phyloP scores from a whole-genome alignment of 345 rosid species.

The Arabis alpina region DNA sequence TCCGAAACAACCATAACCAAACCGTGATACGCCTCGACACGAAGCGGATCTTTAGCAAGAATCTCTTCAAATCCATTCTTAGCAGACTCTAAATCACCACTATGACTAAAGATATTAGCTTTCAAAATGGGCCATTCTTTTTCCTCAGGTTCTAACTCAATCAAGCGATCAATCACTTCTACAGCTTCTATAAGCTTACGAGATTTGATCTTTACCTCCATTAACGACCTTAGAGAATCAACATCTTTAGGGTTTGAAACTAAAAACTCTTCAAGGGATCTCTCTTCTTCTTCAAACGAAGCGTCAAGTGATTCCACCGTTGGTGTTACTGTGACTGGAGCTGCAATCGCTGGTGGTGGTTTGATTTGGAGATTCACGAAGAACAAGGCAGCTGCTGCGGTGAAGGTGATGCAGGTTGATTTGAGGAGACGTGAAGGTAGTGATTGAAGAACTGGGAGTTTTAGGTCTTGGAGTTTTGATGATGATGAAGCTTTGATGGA shows the following conservation, averaged over 20 bases:
- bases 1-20: slow-evolving; percentile 72
- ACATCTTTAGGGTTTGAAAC: slow-evolving; percentile 52
- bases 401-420: slow-evolving; percentile 60
- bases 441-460: slow-evolving; percentile 29
- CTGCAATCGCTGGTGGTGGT: slow-evolving; percentile 53
- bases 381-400: slow-evolving; percentile 70
- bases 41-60: slow-evolving; percentile 65
- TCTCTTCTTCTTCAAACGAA: slow-evolving; percentile 55
- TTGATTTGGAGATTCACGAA: slow-evolving; percentile 53
- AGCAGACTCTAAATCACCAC: slow-evolving; percentile 69
- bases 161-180: slow-evolving; percentile 62
- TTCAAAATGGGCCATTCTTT: slow-evolving; percentile 75
- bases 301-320: slow-evolving; percentile 45
- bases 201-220: slow-evolving; percentile 74
- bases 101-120: slow-evolving; percentile 60
- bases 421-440: slow-evolving; percentile 47
- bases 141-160: slow-evolving; percentile 76
- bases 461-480: slow-evolving; percentile 26
- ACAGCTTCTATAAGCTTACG: slow-evolving; percentile 63
- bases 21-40: slow-evolving; percentile 91
- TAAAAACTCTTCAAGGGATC: slow-evolving; percentile 52
- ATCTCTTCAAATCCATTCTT: slow-evolving; percentile 64
- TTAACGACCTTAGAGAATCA: slow-evolving; percentile 57
- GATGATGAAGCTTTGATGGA: slow-evolving; percentile 53
- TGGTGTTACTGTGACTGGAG: slow-evolving; percentile 43